Evolutionary conservation across 2,329 filamentous ascomycete species (phyloP).

Genomic region (Cordyceps javanica): DNA sequence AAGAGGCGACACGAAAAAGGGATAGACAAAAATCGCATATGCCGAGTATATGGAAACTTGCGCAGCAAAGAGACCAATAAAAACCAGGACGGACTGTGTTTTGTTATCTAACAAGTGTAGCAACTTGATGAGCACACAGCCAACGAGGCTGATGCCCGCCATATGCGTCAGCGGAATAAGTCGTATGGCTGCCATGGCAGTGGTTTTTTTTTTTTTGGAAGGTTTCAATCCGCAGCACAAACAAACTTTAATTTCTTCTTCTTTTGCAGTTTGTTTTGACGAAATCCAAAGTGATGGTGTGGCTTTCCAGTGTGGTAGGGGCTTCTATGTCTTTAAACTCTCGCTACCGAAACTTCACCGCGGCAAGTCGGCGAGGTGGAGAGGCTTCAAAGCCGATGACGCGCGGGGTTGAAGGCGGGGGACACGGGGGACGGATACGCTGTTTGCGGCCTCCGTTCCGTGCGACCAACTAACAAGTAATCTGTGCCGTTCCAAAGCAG

Average conservation of each 20-base stretch:
- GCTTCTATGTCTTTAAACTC: neutral
- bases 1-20: constrained; percentile 31
- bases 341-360: neutral
- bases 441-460: constrained; percentile 4
- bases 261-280: neutral
- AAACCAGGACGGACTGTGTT: neutral
- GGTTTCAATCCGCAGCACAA: no score
- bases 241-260: no score
- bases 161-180: constrained; percentile 12
- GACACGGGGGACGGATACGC: neutral
- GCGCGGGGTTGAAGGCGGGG: constrained; percentile 7
- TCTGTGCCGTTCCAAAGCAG: no score
- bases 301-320: no score
- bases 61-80: neutral
- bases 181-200: constrained; percentile 9
- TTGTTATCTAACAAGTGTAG: constrained; percentile 5
- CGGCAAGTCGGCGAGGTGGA: constrained; percentile 8
- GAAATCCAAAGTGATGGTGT: neutral
- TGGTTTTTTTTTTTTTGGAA: neutral
- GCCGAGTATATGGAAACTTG: constrained; percentile 19
- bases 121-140: constrained; percentile 6
- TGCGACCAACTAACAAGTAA: neutral
- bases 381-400: constrained; percentile 10
- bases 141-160: constrained; percentile 7
- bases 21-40: constrained; percentile 32